Conservation (phyloP, 2,329 filamentous ascomycete genomes). For the Monosporascus cannonballus region DNA sequence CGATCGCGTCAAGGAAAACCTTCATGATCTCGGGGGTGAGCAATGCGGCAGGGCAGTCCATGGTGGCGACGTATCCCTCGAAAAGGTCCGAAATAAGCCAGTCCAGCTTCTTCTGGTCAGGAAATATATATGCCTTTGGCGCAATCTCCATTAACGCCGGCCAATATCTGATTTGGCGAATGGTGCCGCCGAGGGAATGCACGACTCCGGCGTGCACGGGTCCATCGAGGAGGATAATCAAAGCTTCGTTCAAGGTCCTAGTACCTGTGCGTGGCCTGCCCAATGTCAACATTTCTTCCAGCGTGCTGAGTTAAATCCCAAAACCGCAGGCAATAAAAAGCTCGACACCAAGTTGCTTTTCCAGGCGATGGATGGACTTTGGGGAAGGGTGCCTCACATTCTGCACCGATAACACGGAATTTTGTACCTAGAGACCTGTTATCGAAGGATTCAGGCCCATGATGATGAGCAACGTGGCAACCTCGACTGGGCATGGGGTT, state of each 20-base stretch:
- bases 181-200: slow-evolving; percentile 29
- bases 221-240: slow-evolving; percentile 27
- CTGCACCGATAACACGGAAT: slow-evolving; percentile 30
- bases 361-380: not conserved
- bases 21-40: slow-evolving; percentile 40
- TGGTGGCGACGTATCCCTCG: slow-evolving; percentile 30
- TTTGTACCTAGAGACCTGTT: slow-evolving; percentile 26
- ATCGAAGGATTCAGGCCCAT: slow-evolving; percentile 28
- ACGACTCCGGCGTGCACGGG: slow-evolving; percentile 30
- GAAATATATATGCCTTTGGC: slow-evolving; percentile 21
- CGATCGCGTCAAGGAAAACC: slow-evolving; percentile 42
- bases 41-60: slow-evolving; percentile 36
- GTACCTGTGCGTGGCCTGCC: slow-evolving; percentile 31
- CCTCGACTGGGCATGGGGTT: not conserved
- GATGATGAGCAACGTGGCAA: slow-evolving; percentile 2
- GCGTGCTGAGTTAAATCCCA: not conserved
- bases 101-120: slow-evolving; percentile 27
- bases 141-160: slow-evolving; percentile 29
- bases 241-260: slow-evolving; percentile 31
- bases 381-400: slow-evolving; percentile 21
- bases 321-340: too few relatives aligned
- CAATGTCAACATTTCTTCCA: slow-evolving; percentile 6
- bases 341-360: too few relatives aligned
- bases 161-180: slow-evolving; percentile 28
- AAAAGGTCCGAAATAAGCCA: slow-evolving; percentile 29